These are phyloP conservation scores for Carex kokanica DNA, from an alignment of 176 grass and related monocot genomes.

Conservation along the genomic window DNA sequence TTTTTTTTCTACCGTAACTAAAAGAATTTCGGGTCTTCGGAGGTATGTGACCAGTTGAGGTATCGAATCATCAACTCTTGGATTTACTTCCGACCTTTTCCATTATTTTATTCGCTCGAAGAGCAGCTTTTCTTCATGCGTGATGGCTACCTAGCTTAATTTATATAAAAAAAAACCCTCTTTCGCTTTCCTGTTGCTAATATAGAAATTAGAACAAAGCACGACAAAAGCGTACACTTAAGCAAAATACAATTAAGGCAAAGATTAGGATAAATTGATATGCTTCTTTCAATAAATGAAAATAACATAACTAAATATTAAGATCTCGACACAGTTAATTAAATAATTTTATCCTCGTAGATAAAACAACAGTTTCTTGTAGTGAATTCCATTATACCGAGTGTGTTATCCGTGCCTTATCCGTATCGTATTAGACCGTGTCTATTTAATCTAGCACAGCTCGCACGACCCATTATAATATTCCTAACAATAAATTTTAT, in stretches of 20 bases:
- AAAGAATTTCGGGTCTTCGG: no score
- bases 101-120: constrained; percentile 3
- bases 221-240: not conserved
- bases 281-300: not conserved
- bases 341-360: no score
- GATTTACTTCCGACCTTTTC: not conserved
- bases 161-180: not conserved
- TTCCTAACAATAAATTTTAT: not conserved
- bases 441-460: no score
- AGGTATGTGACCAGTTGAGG: not conserved
- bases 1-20: no score
- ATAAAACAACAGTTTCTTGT: no score
- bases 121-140: not conserved
- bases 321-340: no score
- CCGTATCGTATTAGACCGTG: no score
- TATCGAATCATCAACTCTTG: constrained; percentile 2
- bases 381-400: no score
- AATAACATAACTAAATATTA: not conserved
- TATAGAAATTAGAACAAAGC: not conserved
- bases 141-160: constrained; percentile 11
- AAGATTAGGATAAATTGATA: not conserved
- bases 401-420: no score
- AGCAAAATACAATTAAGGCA: not conserved
- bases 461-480: not conserved
- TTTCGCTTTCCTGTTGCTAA: not conserved